These are phyloP conservation scores for Lobosporangium transversale DNA, from an alignment of 192 early-diverging fungal species.

Conservation along the genomic window DNA sequence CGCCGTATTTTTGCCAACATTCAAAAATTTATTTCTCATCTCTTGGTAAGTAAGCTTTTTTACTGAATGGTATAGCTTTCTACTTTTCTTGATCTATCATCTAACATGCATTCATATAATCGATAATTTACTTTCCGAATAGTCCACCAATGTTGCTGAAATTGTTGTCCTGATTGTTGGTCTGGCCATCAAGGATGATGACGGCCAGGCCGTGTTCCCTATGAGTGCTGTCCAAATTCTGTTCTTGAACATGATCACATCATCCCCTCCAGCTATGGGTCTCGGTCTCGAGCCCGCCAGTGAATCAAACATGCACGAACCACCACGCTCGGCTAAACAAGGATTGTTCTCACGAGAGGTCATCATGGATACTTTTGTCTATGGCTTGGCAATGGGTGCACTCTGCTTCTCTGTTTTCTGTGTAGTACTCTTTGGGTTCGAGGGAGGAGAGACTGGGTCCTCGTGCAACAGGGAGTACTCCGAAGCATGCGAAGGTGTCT, in stretches of 20 bases:
- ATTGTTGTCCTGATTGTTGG: slow-evolving; percentile 78
- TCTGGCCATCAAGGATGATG: slow-evolving; percentile 72
- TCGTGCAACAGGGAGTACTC: slow-evolving; percentile 59
- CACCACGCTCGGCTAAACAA: slow-evolving; percentile 69
- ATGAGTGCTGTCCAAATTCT: slow-evolving; percentile 84
- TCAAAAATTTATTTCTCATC: slow-evolving; percentile 74
- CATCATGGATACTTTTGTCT: slow-evolving; percentile 73
- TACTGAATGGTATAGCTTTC: slow-evolving; percentile 74
- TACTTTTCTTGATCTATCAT: neutral
- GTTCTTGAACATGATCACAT: slow-evolving; percentile 84
- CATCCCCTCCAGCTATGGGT: slow-evolving; percentile 83
- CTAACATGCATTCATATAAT: neutral
- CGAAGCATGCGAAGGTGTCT: slow-evolving; percentile 66
- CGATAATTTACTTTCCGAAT: neutral
- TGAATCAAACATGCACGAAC: slow-evolving; percentile 79
- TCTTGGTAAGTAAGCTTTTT: slow-evolving; percentile 53
- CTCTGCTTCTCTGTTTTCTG: slow-evolving; percentile 72
- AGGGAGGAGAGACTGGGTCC: slow-evolving; percentile 66
- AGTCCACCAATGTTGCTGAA: slow-evolving; percentile 81
- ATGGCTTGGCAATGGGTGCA: slow-evolving; percentile 71
- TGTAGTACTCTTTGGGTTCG: slow-evolving; percentile 69
- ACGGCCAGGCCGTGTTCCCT: slow-evolving; percentile 73
- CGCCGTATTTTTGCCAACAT: slow-evolving; percentile 86
- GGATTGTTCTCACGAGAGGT: slow-evolving; percentile 77
- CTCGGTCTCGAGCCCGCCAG: slow-evolving; percentile 76